These are phyloP conservation scores for Yarrowia sp. DNA, from an alignment of 805 yeast genomes.

Conservation along the genomic window DNA sequence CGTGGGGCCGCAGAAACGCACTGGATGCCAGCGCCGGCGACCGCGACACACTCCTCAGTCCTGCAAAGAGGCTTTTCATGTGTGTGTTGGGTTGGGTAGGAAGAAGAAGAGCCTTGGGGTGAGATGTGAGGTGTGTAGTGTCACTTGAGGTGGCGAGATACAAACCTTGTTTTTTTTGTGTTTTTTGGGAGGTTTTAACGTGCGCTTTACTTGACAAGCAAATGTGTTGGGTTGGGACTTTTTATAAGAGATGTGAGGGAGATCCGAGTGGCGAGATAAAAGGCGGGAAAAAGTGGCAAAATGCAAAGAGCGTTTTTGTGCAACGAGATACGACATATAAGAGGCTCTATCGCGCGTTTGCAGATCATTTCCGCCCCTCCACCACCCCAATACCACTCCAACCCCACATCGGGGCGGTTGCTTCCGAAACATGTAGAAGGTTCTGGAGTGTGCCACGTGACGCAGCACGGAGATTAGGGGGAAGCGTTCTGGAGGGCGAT, in stretches of 20 bases:
- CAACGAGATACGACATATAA: no score
- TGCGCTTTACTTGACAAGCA: no score
- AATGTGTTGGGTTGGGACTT: not conserved
- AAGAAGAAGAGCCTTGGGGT: not conserved
- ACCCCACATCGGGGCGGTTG: constrained; percentile 9
- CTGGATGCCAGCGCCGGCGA: not conserved
- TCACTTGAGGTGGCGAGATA: constrained; percentile 19
- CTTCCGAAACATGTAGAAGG: constrained; percentile 34
- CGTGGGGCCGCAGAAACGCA: constrained; percentile 3
- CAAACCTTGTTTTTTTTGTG: constrained; percentile 7
- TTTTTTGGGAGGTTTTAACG: not conserved
- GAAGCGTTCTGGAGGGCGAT: not conserved
- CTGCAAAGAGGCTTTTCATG: constrained; percentile 19
- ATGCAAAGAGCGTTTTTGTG: no score
- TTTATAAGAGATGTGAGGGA: not conserved
- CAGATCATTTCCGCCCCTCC: no score
- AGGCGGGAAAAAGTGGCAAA: no score
- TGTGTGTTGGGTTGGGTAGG: not conserved
- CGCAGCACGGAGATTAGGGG: constrained; percentile 4
- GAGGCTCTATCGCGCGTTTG: no score
- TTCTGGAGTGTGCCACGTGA: constrained; percentile 5
- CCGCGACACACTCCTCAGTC: constrained; percentile 34
- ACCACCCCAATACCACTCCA: no score
- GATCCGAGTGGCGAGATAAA: not conserved
- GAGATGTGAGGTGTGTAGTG: not conserved